Evolutionary conservation across 768 basidiomycete genomes (phyloP).

Genomic region (Agrocybe praecox): DNA sequence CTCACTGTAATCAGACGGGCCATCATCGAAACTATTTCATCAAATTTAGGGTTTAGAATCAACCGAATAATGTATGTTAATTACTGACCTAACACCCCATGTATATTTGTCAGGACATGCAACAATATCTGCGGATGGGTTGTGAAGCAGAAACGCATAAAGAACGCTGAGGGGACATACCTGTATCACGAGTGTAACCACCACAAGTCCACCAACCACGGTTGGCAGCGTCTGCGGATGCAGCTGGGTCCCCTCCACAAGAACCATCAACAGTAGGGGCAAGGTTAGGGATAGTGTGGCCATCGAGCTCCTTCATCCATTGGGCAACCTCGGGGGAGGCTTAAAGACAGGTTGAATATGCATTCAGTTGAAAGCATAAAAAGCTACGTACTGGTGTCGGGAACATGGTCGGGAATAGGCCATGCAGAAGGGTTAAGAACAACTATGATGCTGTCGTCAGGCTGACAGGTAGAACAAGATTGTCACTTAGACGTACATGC

Average conservation of each 20-base stretch:
- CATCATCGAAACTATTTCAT: slow-evolving; percentile 75
- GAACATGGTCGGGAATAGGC: slow-evolving; percentile 64
- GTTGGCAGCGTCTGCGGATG: slow-evolving; percentile 55
- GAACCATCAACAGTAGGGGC: slow-evolving; percentile 68
- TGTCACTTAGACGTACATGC: slow-evolving; percentile 45
- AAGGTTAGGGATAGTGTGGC: slow-evolving; percentile 66
- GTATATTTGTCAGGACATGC: slow-evolving; percentile 67
- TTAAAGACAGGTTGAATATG: slow-evolving; percentile 14
- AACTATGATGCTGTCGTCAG: slow-evolving; percentile 33
- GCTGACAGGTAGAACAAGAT: background rate
- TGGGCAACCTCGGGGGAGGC: slow-evolving; percentile 63
- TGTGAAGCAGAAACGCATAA: background rate
- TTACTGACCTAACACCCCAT: slow-evolving; percentile 69
- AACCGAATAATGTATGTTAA: background rate
- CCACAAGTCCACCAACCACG: slow-evolving; percentile 95
- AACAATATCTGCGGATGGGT: slow-evolving; percentile 50
- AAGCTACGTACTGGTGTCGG: slow-evolving; percentile 52
- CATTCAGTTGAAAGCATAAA: background rate
- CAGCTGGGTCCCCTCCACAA: slow-evolving; percentile 60
- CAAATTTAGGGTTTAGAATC: slow-evolving; percentile 6
- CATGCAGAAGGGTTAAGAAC: slow-evolving; percentile 46
- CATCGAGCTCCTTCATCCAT: slow-evolving; percentile 81
- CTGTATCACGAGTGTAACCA: slow-evolving; percentile 58
- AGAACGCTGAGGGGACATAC: slow-evolving; percentile 20
- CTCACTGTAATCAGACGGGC: slow-evolving; percentile 82